phyloP scores from a whole-genome alignment of 495 filamentous ascomycete genomes.

The Neurospora africana region DNA sequence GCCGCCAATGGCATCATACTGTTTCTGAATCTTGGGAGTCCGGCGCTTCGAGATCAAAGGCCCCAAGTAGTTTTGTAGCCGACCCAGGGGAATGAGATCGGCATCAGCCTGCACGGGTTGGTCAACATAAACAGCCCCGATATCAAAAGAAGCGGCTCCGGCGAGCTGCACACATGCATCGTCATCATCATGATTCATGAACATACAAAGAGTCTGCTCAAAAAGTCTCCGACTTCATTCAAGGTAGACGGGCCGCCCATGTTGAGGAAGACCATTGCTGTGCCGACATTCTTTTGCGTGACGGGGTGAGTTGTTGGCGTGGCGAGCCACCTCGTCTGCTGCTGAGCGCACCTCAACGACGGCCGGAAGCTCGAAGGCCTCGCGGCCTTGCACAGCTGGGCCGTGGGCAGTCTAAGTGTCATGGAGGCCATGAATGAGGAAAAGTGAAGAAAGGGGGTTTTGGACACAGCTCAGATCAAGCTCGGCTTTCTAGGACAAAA shows the following conservation, averaged over 20 bases:
- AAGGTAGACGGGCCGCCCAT: conserved; percentile 94
- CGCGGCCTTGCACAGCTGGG: conserved; percentile 32
- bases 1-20: conserved; percentile 91
- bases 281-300: conserved; percentile 53
- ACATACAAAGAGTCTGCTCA: conserved; percentile 86
- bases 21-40: conserved; percentile 90
- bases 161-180: neutral
- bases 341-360: conserved; percentile 17
- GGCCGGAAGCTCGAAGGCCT: conserved; percentile 15
- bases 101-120: conserved; percentile 57
- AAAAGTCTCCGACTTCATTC: conserved; percentile 78
- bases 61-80: conserved; percentile 82
- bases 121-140: conserved; percentile 7
- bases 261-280: conserved; percentile 97
- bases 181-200: neutral
- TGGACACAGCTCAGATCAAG: neutral
- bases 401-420: conserved; percentile 36
- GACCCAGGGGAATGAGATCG: conserved; percentile 92
- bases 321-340: conserved; percentile 44
- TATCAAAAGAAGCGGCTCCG: neutral
- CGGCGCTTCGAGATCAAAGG: conserved; percentile 74
- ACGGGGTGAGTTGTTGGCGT: conserved; percentile 59
- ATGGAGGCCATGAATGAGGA: conserved; percentile 22
- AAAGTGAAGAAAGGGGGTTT: neutral
- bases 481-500: neutral